A percentile compares a stretch with the other conserved stretches of the same genome.
Conservation (phyloP, 2,329 filamentous ascomycete genomes). For the Plenodomus biglobosus region DNA sequence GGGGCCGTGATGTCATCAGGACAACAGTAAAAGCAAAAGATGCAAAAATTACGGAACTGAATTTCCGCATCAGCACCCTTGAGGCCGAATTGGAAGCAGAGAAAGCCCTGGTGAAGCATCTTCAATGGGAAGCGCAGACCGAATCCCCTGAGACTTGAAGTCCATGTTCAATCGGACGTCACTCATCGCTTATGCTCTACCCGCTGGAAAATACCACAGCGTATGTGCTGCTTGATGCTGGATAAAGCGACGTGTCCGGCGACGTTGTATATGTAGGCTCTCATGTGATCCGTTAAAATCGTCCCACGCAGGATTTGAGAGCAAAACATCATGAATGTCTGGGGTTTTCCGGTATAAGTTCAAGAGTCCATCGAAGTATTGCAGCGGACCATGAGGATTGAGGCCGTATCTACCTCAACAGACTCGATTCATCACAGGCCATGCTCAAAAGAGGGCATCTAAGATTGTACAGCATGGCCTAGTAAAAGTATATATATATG, state of each 20-base stretch:
- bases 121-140: conserved; percentile 26
- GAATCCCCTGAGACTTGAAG: conserved; percentile 3
- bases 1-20: conserved; percentile 68
- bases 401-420: no score
- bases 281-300: no score
- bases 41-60: conserved; percentile 64
- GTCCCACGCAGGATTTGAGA: no score
- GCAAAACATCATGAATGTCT: no score
- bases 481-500: no score
- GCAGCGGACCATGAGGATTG: no score
- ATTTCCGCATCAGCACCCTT: conserved; percentile 62
- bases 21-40: conserved; percentile 65
- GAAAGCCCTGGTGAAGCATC: conserved; percentile 43
- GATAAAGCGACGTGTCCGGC: no score
- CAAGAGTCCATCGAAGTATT: neutral
- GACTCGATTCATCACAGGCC: neutral
- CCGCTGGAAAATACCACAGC: no score
- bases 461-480: neutral
- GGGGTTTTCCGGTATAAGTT: neutral
- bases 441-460: neutral
- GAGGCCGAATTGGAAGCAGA: conserved; percentile 60
- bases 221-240: no score
- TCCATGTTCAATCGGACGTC: neutral
- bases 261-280: no score
- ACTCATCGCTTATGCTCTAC: no score